Percentiles rank a stretch among this genome's conserved stretches.
Conservation (phyloP, 257 asterid genomes). For the Solanum chiquidenum region DNA sequence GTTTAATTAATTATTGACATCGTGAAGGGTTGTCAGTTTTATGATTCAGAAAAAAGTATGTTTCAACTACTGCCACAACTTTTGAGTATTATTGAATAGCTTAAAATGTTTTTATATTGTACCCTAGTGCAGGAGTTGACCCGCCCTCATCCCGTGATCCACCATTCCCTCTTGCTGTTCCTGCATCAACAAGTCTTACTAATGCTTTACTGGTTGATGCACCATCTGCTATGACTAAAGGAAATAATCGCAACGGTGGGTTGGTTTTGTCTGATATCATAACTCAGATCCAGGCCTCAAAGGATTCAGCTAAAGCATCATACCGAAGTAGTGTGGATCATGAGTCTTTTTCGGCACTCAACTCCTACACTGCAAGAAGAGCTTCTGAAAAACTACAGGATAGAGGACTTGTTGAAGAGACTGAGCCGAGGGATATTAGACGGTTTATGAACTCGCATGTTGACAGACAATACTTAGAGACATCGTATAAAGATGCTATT, state of each 20-base stretch:
- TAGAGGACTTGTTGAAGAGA: conserved; percentile 53
- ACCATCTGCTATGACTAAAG: conserved; percentile 49
- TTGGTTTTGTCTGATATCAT: conserved; percentile 84
- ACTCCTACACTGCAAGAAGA: conserved; percentile 69
- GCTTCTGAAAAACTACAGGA: conserved; percentile 66
- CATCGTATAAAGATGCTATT: conserved; percentile 54
- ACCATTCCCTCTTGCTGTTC: conserved; percentile 94
- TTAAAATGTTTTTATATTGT: conserved; percentile 33
- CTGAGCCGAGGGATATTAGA: conserved; percentile 64
- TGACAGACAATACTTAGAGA: conserved; percentile 59
- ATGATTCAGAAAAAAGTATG: not conserved
- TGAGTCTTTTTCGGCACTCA: conserved; percentile 41
- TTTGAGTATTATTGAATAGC: conserved; percentile 24
- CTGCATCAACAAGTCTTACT: conserved; percentile 70
- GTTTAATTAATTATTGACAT: not conserved
- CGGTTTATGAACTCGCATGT: conserved; percentile 44
- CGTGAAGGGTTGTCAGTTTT: not conserved
- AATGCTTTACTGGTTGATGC: conserved; percentile 39
- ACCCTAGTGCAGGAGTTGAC: conserved; percentile 99
- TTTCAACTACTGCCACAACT: not conserved
- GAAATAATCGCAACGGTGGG: conserved; percentile 73
- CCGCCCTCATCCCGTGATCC: conserved; percentile 99
- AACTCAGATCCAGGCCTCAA: conserved; percentile 90
- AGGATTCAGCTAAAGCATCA: conserved; percentile 68
- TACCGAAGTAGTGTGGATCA: conserved; percentile 45